Base-by-base conservation (phyloP, 2,329 filamentous ascomycete species). In the Claviceps africana region DNA sequence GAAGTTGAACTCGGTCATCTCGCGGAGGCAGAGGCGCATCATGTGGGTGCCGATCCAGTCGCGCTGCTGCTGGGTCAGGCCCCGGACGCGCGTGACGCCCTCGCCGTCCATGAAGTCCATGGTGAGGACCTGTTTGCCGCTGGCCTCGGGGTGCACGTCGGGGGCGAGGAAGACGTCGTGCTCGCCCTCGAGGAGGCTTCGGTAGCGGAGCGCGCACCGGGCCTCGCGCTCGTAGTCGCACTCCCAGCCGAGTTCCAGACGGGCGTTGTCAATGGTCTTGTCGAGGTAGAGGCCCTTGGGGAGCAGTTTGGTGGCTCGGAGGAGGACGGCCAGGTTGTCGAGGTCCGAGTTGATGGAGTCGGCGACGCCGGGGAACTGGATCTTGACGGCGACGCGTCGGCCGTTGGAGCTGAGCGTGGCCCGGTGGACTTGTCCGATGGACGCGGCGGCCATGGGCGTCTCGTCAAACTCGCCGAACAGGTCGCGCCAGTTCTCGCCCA, bases 11-110 rank as follows among this genome's bases (percentile, higher is more conserved):
- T 95, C 88, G 57, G 84, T 84, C 60, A 97, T 91, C 70, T 97
- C 93, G 54, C 90, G 84, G 40, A 97, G 77, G 64, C 89, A 97
- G 11, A 98, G 82, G 4, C 89, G 86, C 50, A 97, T 78, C 58
- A 97, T 87, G 62, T 97, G 87, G 0, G 88, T 93, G 51, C 93
- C 93, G 62, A 98, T 95, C 88, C 90, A 96, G 71, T 98, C 89
- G 55, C 85, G 82, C 67, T 97, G 88, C 49, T 81, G 75, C 64
- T 97, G 91, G 0, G 79, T 83, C 54, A 97, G 83, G 17, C 77
- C 77, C 45, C 77, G 74, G 51, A 88, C 77, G 57, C 89, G 87
- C 11, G 93, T 95, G 9, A 98, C 90, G 19, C 85, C 88, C 39
- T 84, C 75, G 51, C 93, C 93, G 44, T 84, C 76, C 79, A 98